phyloP scores from a whole-genome alignment of 2,329 filamentous ascomycete genomes.

The Penicillium sp. region DNA sequence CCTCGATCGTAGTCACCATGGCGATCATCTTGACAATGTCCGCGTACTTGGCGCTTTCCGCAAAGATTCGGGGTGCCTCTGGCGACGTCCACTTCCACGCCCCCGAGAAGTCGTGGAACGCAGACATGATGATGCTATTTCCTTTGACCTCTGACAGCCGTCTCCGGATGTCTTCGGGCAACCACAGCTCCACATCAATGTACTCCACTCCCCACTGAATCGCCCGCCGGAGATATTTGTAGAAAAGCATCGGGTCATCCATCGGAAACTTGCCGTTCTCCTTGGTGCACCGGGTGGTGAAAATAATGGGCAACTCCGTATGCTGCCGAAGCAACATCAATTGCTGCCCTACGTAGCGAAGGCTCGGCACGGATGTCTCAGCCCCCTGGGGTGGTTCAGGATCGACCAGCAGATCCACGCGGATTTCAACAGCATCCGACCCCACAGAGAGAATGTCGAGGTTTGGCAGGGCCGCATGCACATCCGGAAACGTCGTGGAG shows the following conservation, averaged over 20 bases:
- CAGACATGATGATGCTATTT: conserved; percentile 79
- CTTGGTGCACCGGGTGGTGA: conserved; percentile 70
- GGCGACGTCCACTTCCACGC: conserved; percentile 72
- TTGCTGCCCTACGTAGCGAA: conserved; percentile 78
- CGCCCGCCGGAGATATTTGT: conserved; percentile 69
- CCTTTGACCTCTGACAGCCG: conserved; percentile 61
- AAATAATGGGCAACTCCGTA: conserved; percentile 82
- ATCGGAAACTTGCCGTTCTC: conserved; percentile 81
- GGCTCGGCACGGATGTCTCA: conserved; percentile 59
- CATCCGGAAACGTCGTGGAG: conserved; percentile 79
- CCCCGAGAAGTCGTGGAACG: conserved; percentile 80
- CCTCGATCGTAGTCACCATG: conserved; percentile 69
- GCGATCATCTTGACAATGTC: conserved; percentile 89
- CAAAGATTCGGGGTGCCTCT: conserved; percentile 63
- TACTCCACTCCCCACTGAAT: conserved; percentile 87
- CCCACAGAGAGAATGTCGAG: conserved; percentile 80
- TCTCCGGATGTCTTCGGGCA: conserved; percentile 65
- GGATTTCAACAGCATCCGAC: conserved; percentile 73
- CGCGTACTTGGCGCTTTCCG: conserved; percentile 62
- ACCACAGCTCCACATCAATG: conserved; percentile 79
- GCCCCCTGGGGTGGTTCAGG: conserved; percentile 51
- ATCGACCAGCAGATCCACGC: conserved; percentile 72
- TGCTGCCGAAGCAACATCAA: conserved; percentile 74
- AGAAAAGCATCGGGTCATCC: conserved; percentile 65
- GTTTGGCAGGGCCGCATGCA: conserved; percentile 71